Conservation (phyloP, 1,284 basidiomycete genomes). For the Fomitopsis pinicola region DNA sequence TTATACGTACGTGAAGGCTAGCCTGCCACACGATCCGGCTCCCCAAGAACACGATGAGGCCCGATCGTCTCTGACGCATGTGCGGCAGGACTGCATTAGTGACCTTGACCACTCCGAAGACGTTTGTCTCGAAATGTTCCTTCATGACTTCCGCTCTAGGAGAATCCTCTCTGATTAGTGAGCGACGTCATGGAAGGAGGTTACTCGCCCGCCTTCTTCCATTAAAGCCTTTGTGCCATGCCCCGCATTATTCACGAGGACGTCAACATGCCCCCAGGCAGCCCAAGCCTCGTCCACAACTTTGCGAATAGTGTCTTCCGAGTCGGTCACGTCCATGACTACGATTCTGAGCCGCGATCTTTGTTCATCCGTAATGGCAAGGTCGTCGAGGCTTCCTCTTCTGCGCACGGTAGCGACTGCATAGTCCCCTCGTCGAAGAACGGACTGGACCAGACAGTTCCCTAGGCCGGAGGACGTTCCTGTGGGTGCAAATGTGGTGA, state of each 20-base stretch:
- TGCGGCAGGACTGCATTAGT: constrained; percentile 32
- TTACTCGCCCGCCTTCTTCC: constrained; percentile 32
- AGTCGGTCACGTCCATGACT: constrained; percentile 34
- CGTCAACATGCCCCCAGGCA: constrained; percentile 50
- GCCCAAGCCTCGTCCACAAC: constrained; percentile 37
- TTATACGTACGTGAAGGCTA: constrained; percentile 38
- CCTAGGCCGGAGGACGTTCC: constrained; percentile 60
- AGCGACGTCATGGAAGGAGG: too few species aligned
- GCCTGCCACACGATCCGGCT: constrained; percentile 44
- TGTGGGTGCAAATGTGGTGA: constrained; percentile 14
- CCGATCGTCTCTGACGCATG: constrained; percentile 29
- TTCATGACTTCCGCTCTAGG: constrained; percentile 25
- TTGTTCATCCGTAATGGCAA: background rate
- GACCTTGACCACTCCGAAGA: constrained; percentile 32
- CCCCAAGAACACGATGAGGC: constrained; percentile 30
- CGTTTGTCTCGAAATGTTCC: constrained; percentile 31
- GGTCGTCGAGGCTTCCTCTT: background rate
- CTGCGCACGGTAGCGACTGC: constrained; percentile 42
- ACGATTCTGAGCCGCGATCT: constrained; percentile 24
- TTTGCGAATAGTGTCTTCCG: constrained; percentile 26
- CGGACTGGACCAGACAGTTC: constrained; percentile 42
- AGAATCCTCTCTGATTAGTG: background rate
- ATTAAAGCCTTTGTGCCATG: constrained; percentile 26
- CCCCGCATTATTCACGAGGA: constrained; percentile 59
- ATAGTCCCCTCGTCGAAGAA: constrained; percentile 47